Conservation (phyloP, 208 protist genomes). For the Endotrypanum monterogeii region DNA sequence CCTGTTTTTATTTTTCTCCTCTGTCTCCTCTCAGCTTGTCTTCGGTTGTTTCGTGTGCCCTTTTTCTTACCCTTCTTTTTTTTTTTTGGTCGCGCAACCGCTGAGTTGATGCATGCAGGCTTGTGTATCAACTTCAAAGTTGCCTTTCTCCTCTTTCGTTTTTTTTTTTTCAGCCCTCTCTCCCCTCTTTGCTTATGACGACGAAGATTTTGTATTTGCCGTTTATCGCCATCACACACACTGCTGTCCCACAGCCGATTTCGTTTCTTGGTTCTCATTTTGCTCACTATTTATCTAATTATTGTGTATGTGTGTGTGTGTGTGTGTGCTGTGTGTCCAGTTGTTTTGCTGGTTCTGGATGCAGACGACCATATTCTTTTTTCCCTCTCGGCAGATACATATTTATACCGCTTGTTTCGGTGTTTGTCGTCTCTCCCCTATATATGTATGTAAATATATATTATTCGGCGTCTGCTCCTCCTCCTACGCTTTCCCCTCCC, state of each 20-base stretch:
- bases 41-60: too few species aligned
- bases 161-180: constrained; percentile 2
- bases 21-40: too few species aligned
- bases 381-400: constrained; percentile 15
- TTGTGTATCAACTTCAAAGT: not conserved
- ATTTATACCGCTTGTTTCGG: constrained; percentile 3
- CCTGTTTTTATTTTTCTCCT: not conserved
- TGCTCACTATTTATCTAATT: not conserved
- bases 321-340: constrained; percentile 1
- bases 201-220: not conserved
- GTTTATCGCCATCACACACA: too few species aligned
- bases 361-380: too few species aligned
- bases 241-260: too few species aligned
- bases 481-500: too few species aligned
- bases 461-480: not conserved
- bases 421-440: not conserved
- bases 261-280: not conserved
- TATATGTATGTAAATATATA: not conserved
- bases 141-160: not conserved
- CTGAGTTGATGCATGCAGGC: not conserved
- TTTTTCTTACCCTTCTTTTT: not conserved
- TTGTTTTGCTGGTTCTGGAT: not conserved
- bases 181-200: not conserved
- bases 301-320: not conserved
- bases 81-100: not conserved